phyloP scores from a whole-genome alignment of 805 yeast genomes.

The Nakazawaea anatomiae region DNA sequence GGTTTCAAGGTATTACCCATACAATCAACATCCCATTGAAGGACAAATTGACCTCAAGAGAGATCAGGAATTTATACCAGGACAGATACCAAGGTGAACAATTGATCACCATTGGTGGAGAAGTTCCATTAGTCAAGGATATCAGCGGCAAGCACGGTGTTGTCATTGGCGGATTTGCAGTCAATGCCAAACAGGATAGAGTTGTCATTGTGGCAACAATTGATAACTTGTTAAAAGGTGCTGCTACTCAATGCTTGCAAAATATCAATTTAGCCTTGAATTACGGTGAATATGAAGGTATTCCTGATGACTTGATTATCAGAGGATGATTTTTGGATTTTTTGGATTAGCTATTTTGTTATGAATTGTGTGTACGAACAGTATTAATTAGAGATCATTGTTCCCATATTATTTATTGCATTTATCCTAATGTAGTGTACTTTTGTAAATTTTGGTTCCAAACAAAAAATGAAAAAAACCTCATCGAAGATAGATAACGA shows the following conservation, averaged over 20 bases:
- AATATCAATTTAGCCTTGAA: slow-evolving; percentile 88
- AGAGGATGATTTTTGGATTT: slow-evolving; percentile 29
- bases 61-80: slow-evolving; percentile 77
- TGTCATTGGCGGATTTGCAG: slow-evolving; percentile 93
- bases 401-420: too few relatives aligned
- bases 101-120: slow-evolving; percentile 80
- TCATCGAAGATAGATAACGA: too few relatives aligned
- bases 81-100: slow-evolving; percentile 85
- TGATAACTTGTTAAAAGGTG: slow-evolving; percentile 95
- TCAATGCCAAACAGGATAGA: slow-evolving; percentile 80
- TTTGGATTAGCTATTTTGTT: not conserved
- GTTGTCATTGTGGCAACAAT: slow-evolving; percentile 93
- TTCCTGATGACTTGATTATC: slow-evolving; percentile 64
- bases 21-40: slow-evolving; percentile 88
- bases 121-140: slow-evolving; percentile 88
- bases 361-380: too few relatives aligned
- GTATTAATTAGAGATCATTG: not conserved
- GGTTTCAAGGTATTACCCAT: slow-evolving; percentile 98
- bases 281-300: slow-evolving; percentile 92
- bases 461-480: too few relatives aligned
- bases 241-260: slow-evolving; percentile 97
- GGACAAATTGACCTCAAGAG: slow-evolving; percentile 67
- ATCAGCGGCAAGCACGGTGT: slow-evolving; percentile 93
- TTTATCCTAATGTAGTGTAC: too few relatives aligned
- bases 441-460: too few relatives aligned